Evolutionary conservation across 1,139 yeast species (phyloP).

Genomic region (Lodderomyces orthopsilosis): DNA sequence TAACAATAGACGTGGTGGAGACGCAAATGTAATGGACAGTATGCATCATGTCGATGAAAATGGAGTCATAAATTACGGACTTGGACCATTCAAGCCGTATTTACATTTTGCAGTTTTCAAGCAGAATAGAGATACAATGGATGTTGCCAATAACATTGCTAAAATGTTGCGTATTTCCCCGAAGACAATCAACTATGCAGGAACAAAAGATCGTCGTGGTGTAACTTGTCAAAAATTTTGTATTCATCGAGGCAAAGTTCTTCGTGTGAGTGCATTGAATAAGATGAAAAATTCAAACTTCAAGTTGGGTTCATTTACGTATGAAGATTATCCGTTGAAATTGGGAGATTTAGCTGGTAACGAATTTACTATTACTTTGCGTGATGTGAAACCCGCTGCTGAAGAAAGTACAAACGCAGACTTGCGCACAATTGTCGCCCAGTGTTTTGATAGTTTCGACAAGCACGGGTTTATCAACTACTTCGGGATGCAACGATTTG

Average conservation of each 20-base stretch:
- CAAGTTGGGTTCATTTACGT: conserved; percentile 73
- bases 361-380: conserved; percentile 78
- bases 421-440: conserved; percentile 42
- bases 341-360: conserved; percentile 88
- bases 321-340: conserved; percentile 58
- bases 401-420: conserved; percentile 21
- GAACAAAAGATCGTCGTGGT: conserved; percentile 96
- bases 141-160: conserved; percentile 73
- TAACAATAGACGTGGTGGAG: conserved; percentile 19
- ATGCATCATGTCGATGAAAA: conserved; percentile 50
- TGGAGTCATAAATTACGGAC: conserved; percentile 51
- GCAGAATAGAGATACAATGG: conserved; percentile 97
- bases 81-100: conserved; percentile 67
- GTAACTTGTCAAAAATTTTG: conserved; percentile 87
- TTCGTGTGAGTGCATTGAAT: conserved; percentile 74
- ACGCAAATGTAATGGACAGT: conserved; percentile 36
- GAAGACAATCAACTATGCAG: conserved; percentile 75
- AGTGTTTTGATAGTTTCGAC: conserved; percentile 57
- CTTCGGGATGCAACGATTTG: conserved; percentile 96
- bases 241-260: conserved; percentile 69
- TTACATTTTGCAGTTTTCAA: conserved; percentile 82
- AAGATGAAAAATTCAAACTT: conserved; percentile 66
- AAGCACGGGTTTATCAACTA: conserved; percentile 84
- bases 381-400: conserved; percentile 49
- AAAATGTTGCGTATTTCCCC: conserved; percentile 72